These are phyloP conservation scores for Lactifluus subvellereus DNA, from an alignment of 768 basidiomycete genomes.

Conservation along the genomic window DNA sequence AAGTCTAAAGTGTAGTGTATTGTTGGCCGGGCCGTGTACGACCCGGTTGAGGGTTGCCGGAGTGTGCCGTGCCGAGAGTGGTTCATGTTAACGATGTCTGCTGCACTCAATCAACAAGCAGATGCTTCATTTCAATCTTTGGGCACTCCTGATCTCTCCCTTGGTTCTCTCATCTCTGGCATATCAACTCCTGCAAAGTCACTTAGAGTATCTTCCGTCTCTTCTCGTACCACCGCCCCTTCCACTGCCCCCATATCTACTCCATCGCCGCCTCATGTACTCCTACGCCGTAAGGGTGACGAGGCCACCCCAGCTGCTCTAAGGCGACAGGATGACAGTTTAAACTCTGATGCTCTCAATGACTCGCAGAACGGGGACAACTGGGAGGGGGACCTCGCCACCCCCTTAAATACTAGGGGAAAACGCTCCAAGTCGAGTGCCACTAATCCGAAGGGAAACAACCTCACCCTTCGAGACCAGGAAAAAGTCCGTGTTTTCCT, in stretches of 20 bases:
- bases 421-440: constrained; percentile 40
- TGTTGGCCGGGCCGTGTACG: not conserved
- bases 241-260: constrained; percentile 25
- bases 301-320: constrained; percentile 19
- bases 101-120: constrained; percentile 11
- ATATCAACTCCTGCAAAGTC: constrained; percentile 26
- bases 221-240: constrained; percentile 25
- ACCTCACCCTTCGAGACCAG: constrained; percentile 87
- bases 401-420: constrained; percentile 42
- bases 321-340: constrained; percentile 18
- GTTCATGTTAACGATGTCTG: constrained; percentile 17
- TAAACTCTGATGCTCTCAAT: constrained; percentile 20
- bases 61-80: not conserved
- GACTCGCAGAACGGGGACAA: constrained; percentile 27
- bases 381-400: constrained; percentile 47
- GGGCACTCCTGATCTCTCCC: constrained; percentile 25
- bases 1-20: not conserved
- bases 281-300: constrained; percentile 14
- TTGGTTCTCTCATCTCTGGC: constrained; percentile 24
- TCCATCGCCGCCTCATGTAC: constrained; percentile 24
- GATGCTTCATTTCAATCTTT: constrained; percentile 21
- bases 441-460: constrained; percentile 36
- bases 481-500: constrained; percentile 65
- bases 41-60: not conserved
- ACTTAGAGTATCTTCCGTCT: constrained; percentile 22